A percentile compares a stretch with the other conserved stretches of the same genome.
Evolutionary conservation across 2,329 filamentous ascomycete species (phyloP).

Genomic region (Cladophialophora carrionii): DNA sequence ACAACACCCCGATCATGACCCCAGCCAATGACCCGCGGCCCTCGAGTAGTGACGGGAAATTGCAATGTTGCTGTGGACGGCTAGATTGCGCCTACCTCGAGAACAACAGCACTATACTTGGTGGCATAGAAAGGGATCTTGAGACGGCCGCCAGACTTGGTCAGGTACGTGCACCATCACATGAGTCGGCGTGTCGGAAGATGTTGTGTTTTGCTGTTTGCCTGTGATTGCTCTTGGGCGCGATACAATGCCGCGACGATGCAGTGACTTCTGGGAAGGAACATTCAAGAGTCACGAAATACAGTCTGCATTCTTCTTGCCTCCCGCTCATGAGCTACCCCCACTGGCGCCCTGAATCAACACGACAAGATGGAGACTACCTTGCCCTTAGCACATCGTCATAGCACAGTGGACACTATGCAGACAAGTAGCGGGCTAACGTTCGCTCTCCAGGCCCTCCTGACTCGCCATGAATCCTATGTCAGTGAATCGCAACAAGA

Average conservation of each 20-base stretch:
- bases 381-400: neutral
- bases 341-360: neutral
- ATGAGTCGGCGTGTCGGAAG: conserved; percentile 4
- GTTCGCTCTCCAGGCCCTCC: conserved; percentile 77
- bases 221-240: conserved; percentile 2
- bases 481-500: conserved; percentile 90
- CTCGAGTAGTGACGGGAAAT: conserved; percentile 26
- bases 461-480: conserved; percentile 90
- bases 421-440: conserved; percentile 59
- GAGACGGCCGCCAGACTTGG: conserved; percentile 83
- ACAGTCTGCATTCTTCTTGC: neutral
- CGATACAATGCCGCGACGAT: neutral
- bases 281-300: neutral
- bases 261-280: conserved; percentile 8
- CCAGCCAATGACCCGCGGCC: conserved; percentile 26
- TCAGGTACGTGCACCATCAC: conserved; percentile 69
- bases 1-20: conserved; percentile 32
- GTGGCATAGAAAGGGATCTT: conserved; percentile 84
- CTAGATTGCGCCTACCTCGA: conserved; percentile 76
- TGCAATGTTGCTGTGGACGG: conserved; percentile 80
- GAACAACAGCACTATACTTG: conserved; percentile 76
- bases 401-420: conserved; percentile 15
- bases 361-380: conserved; percentile 17
- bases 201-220: conserved; percentile 26
- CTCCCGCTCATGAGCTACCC: neutral